Conservation (phyloP, 768 basidiomycete genomes). For the Auricularia sp. region DNA sequence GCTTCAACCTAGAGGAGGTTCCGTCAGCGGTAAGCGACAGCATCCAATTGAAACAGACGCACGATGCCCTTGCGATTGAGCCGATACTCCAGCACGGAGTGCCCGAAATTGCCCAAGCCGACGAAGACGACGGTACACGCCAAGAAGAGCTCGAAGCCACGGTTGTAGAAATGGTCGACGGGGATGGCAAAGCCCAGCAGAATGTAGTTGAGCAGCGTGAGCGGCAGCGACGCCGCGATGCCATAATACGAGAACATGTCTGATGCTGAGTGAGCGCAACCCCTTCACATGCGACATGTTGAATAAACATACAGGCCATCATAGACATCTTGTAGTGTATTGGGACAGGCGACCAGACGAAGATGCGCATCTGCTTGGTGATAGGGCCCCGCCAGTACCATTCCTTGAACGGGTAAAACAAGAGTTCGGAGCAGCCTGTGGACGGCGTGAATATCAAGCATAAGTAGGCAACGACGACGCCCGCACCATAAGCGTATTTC, state of each 20-base stretch:
- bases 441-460: not conserved
- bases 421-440: slow-evolving; percentile 28
- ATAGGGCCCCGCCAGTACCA: slow-evolving; percentile 79
- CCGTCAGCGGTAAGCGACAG: too few relatives aligned
- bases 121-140: slow-evolving; percentile 54
- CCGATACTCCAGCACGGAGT: slow-evolving; percentile 59
- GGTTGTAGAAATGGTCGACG: slow-evolving; percentile 62
- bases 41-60: not conserved
- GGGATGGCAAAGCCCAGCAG: slow-evolving; percentile 51
- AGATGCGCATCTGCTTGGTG: slow-evolving; percentile 65
- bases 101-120: slow-evolving; percentile 38
- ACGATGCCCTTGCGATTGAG: slow-evolving; percentile 39
- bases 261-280: not conserved
- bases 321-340: slow-evolving; percentile 77
- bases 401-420: slow-evolving; percentile 72
- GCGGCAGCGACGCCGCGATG: slow-evolving; percentile 49
- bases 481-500: slow-evolving; percentile 59
- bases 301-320: slow-evolving; percentile 25
- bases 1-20: not conserved
- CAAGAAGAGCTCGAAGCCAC: slow-evolving; percentile 65
- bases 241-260: slow-evolving; percentile 47
- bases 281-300: not conserved
- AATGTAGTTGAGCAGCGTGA: slow-evolving; percentile 62
- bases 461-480: not conserved
- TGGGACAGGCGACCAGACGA: slow-evolving; percentile 67